These are phyloP conservation scores for Erodium texanum DNA, from an alignment of 441 rosid species.

Conservation along the genomic window DNA sequence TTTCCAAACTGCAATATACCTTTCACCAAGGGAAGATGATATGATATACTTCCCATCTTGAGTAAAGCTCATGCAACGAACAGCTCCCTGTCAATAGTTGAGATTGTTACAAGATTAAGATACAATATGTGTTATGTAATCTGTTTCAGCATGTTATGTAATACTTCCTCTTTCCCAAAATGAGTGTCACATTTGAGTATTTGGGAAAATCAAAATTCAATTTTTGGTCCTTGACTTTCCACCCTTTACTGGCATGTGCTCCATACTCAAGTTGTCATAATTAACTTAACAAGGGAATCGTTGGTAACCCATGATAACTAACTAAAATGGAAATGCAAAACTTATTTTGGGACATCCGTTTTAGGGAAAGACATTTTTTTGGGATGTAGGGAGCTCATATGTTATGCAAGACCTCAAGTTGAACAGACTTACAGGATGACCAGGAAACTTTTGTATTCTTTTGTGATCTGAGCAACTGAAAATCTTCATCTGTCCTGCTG, in stretches of 20 bases:
- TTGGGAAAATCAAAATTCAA: background rate
- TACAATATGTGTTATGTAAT: background rate
- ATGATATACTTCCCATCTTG: constrained; percentile 70
- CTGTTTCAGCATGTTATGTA: background rate
- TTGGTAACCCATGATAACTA: background rate
- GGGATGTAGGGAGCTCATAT: background rate
- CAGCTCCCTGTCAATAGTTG: constrained; percentile 53
- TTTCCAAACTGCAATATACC: constrained; percentile 76
- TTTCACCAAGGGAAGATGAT: constrained; percentile 76
- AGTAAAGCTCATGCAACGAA: constrained; percentile 62
- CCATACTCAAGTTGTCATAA: no score
- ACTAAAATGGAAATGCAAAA: background rate
- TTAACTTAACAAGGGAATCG: no score
- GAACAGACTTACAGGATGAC: constrained; percentile 81
- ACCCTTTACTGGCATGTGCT: no score
- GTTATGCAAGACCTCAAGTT: constrained; percentile 3
- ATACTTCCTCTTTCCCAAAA: background rate
- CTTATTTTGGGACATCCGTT: background rate
- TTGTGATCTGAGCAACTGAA: constrained; percentile 63
- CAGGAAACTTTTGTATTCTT: constrained; percentile 81
- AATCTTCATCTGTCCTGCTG: constrained; percentile 69
- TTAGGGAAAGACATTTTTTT: background rate
- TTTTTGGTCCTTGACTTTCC: no score
- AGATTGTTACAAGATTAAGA: constrained; percentile 14
- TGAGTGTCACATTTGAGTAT: background rate